A percentile compares a stretch with the other conserved stretches of the same genome.
Evolutionary conservation across 169 alveolate genomes (phyloP).

Genomic region (Cystoisospora suis): DNA sequence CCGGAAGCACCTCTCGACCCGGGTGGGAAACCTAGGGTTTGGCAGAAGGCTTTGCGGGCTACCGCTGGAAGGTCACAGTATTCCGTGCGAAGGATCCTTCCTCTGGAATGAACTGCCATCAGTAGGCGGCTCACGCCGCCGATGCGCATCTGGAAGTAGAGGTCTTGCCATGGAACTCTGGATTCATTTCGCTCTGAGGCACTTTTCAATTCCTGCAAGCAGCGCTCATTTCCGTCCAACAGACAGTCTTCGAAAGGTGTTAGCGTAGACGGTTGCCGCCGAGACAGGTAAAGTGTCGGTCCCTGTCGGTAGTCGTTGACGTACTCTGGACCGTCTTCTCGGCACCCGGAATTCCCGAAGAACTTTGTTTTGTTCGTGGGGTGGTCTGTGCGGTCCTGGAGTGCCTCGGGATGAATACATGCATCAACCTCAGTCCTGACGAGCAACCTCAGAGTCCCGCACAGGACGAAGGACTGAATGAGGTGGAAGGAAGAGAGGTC

Average conservation of each 20-base stretch:
- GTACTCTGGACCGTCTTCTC: neutral
- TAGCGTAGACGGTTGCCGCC: neutral
- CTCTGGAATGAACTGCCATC: neutral
- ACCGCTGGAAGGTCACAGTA: neutral
- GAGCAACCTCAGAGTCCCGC: neutral
- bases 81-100: neutral
- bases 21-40: neutral
- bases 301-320: neutral
- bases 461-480: neutral
- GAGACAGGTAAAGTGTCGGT: neutral
- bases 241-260: neutral
- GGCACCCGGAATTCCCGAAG: neutral
- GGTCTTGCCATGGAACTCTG: neutral
- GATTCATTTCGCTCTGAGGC: neutral
- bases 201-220: neutral
- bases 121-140: neutral
- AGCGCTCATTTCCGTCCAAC: neutral
- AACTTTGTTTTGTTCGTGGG: too few relatives aligned
- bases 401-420: neutral
- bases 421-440: conserved; percentile 3
- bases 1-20: neutral
- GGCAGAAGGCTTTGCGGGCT: neutral
- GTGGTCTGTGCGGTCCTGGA: too few relatives aligned
- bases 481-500: conserved; percentile 13
- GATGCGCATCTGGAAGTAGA: conserved; percentile 2